Evolutionary conservation across 2,329 filamentous ascomycete genomes (phyloP).

Genomic region (Fusarium drepaniforme): DNA sequence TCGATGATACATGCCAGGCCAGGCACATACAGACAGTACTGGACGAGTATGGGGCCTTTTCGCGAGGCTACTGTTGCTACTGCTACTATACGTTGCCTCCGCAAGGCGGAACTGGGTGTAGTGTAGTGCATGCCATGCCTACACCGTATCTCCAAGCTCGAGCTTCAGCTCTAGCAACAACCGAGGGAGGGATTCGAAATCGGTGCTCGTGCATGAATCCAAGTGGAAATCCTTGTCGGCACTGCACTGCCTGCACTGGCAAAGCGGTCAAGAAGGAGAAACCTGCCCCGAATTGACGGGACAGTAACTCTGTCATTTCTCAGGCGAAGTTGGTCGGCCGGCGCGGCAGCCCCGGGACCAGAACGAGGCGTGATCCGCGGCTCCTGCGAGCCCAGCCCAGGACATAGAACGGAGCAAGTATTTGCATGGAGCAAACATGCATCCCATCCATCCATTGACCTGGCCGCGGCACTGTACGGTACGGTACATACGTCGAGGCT

Average conservation of each 20-base stretch:
- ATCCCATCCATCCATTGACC: conserved; percentile 10
- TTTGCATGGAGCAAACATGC: conserved; percentile 14
- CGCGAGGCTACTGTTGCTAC: background rate
- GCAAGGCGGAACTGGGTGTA: background rate
- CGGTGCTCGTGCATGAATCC: conserved; percentile 13
- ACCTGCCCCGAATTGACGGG: background rate
- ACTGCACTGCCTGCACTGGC: background rate
- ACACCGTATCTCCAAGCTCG: background rate
- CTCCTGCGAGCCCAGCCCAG: conserved; percentile 20
- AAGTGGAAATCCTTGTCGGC: conserved; percentile 7
- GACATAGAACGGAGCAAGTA: conserved; percentile 7
- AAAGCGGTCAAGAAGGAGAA: conserved; percentile 12
- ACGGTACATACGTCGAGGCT: background rate
- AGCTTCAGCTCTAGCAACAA: conserved; percentile 24
- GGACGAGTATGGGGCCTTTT: conserved; percentile 11
- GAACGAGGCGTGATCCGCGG: conserved; percentile 30
- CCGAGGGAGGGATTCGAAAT: conserved; percentile 26
- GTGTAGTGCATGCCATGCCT: background rate
- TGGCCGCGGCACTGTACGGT: background rate
- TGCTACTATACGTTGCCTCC: background rate
- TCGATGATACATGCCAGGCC: conserved; percentile 17
- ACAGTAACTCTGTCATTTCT: conserved; percentile 10
- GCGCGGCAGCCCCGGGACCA: conserved; percentile 33
- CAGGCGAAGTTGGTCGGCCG: conserved; percentile 10
- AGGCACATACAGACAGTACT: conserved; percentile 15